A percentile compares a stretch with the other conserved stretches of the same genome.
phyloP scores from a whole-genome alignment of 2,329 filamentous ascomycete species.

The Beauveria caledonica region DNA sequence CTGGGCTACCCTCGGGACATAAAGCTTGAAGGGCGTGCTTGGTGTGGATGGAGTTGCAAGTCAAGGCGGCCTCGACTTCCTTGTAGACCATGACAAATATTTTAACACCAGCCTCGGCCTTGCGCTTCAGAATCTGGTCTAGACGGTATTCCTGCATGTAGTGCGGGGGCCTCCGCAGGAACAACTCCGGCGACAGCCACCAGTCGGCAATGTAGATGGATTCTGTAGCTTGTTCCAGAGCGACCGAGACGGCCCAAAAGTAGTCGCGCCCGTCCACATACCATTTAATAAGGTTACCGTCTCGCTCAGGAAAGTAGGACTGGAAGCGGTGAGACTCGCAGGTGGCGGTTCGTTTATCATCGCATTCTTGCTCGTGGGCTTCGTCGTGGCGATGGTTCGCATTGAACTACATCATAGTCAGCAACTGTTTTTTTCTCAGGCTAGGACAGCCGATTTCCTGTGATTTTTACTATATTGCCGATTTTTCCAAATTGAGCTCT shows the following conservation, averaged over 20 bases:
- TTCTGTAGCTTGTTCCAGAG: conserved; percentile 83
- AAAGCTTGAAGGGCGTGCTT: conserved; percentile 75
- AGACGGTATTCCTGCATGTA: conserved; percentile 78
- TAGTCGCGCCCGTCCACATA: conserved; percentile 95
- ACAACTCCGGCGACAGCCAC: conserved; percentile 90
- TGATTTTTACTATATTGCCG: conserved; percentile 45
- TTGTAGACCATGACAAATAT: conserved; percentile 92
- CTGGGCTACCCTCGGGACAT: conserved; percentile 73
- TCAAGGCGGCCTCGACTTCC: conserved; percentile 72
- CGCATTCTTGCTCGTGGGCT: conserved; percentile 76
- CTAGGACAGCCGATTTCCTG: neutral
- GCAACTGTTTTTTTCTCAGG: neutral
- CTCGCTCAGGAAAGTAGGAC: conserved; percentile 83
- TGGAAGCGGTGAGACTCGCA: conserved; percentile 70
- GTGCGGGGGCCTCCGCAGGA: conserved; percentile 75
- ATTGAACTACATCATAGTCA: conserved; percentile 51
- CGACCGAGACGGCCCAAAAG: conserved; percentile 85
- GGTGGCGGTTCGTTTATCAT: conserved; percentile 68
- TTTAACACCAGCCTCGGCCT: conserved; percentile 86
- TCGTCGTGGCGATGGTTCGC: conserved; percentile 88
- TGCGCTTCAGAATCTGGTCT: conserved; percentile 78
- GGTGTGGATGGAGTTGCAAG: conserved; percentile 88
- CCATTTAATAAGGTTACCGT: conserved; percentile 88
- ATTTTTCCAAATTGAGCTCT: conserved; percentile 54
- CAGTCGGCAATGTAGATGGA: conserved; percentile 94